phyloP scores from a whole-genome alignment of 768 basidiomycete species.

The Boletus rufocinnamomeus region DNA sequence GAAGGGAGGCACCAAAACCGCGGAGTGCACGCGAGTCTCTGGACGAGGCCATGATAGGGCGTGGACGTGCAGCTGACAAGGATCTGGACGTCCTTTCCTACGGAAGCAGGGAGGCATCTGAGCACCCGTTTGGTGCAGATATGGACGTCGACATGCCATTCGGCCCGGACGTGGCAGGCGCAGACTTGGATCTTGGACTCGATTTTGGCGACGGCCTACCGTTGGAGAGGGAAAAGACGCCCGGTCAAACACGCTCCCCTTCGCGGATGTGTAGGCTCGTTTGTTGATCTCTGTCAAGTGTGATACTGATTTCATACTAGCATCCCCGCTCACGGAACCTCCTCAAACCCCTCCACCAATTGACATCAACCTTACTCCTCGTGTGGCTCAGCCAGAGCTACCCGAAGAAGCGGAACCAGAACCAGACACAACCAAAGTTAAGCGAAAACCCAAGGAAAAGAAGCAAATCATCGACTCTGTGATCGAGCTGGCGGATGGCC shows the following conservation, averaged over 20 bases:
- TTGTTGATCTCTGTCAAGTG: not conserved
- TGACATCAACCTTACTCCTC: conserved; percentile 51
- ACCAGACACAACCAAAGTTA: conserved; percentile 37
- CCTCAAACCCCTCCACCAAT: conserved; percentile 75
- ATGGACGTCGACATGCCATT: conserved; percentile 51
- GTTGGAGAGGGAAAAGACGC: conserved; percentile 51
- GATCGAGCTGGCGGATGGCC: conserved; percentile 76
- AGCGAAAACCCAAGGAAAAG: conserved; percentile 67
- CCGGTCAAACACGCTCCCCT: conserved; percentile 56
- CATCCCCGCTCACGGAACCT: conserved; percentile 74
- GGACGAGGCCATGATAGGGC: conserved; percentile 59
- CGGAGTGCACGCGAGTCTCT: conserved; percentile 55
- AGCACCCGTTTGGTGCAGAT: conserved; percentile 63
- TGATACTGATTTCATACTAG: conserved; percentile 38
- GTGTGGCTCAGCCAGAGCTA: conserved; percentile 42
- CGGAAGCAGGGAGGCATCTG: conserved; percentile 63
- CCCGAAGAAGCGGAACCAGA: conserved; percentile 41
- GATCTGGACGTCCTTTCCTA: conserved; percentile 68
- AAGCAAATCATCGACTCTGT: conserved; percentile 91
- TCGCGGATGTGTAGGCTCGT: conserved; percentile 68
- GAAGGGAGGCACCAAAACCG: conserved; percentile 63
- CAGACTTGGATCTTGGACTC: conserved; percentile 69
- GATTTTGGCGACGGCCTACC: conserved; percentile 62
- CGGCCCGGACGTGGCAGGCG: conserved; percentile 51
- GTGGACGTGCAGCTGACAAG: conserved; percentile 43